Evolutionary conservation across 768 basidiomycete genomes (phyloP).

Genomic region (Suillus occidentalis): DNA sequence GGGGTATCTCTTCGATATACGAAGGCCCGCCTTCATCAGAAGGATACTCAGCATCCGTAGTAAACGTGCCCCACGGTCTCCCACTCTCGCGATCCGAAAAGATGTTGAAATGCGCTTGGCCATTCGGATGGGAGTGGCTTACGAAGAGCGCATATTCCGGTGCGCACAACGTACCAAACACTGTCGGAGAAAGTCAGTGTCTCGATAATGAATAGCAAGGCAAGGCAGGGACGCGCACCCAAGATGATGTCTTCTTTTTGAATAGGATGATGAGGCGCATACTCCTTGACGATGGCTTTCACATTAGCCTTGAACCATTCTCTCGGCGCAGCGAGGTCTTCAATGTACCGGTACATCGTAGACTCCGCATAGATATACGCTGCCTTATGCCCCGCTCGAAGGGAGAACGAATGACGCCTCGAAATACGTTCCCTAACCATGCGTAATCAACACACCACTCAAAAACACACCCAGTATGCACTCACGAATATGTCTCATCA

Average conservation of each 20-base stretch:
- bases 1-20: conserved; percentile 42
- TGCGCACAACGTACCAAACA: conserved; percentile 71
- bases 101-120: conserved; percentile 72
- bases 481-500: conserved; percentile 42
- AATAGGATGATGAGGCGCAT: conserved; percentile 39
- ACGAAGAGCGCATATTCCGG: conserved; percentile 76
- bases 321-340: conserved; percentile 46
- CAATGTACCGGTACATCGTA: conserved; percentile 66
- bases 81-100: conserved; percentile 49
- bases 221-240: conserved; percentile 23
- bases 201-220: not conserved
- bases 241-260: conserved; percentile 61
- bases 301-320: conserved; percentile 9
- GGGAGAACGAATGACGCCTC: conserved; percentile 53
- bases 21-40: conserved; percentile 44
- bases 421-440: conserved; percentile 40
- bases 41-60: conserved; percentile 49
- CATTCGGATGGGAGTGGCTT: conserved; percentile 65
- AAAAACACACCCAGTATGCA: conserved; percentile 46
- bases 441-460: conserved; percentile 46
- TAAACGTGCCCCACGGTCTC: conserved; percentile 75
- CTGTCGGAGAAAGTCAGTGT: conserved; percentile 24
- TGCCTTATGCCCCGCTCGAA: conserved; percentile 62
- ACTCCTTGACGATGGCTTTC: conserved; percentile 5
- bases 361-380: conserved; percentile 67